Percentiles rank a stretch among this genome's conserved stretches.
These are phyloP conservation scores for Boletus bicolor DNA, from an alignment of 768 basidiomycete genomes.

Conservation along the genomic window DNA sequence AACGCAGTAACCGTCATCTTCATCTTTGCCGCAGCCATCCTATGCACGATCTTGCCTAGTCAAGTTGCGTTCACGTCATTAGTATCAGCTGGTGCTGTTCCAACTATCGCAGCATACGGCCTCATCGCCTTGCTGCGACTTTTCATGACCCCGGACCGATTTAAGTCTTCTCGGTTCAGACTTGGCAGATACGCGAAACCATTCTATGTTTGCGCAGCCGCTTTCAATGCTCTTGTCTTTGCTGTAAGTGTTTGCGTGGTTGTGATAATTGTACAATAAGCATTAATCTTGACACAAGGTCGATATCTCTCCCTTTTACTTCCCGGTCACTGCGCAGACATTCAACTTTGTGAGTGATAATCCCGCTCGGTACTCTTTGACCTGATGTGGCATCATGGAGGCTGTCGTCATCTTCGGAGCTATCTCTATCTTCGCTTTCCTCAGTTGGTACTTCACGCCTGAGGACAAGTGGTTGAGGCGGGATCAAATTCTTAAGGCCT, in stretches of 20 bases:
- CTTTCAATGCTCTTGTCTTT: constrained; percentile 76
- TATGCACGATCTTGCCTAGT: constrained; percentile 89
- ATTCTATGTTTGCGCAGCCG: constrained; percentile 63
- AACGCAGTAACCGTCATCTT: constrained; percentile 89
- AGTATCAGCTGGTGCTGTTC: constrained; percentile 80
- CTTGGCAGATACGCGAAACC: constrained; percentile 63
- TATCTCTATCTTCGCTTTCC: constrained; percentile 72
- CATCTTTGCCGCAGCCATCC: constrained; percentile 64
- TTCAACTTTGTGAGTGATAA: constrained; percentile 77
- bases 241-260: constrained; percentile 46
- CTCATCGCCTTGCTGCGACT: constrained; percentile 75
- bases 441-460: constrained; percentile 78
- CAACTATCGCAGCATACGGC: constrained; percentile 86
- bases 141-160: constrained; percentile 72
- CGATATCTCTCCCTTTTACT: constrained; percentile 83
- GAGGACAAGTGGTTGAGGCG: constrained; percentile 76
- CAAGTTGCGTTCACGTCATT: constrained; percentile 91
- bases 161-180: constrained; percentile 69
- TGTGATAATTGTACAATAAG: neutral
- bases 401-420: constrained; percentile 75
- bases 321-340: constrained; percentile 69
- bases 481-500: constrained; percentile 54
- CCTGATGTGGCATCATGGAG: constrained; percentile 36
- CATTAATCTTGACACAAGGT: constrained; percentile 43
- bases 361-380: neutral